Evolutionary conservation across 306 rosid species (phyloP).

Genomic region (Dalbergia oliveri): DNA sequence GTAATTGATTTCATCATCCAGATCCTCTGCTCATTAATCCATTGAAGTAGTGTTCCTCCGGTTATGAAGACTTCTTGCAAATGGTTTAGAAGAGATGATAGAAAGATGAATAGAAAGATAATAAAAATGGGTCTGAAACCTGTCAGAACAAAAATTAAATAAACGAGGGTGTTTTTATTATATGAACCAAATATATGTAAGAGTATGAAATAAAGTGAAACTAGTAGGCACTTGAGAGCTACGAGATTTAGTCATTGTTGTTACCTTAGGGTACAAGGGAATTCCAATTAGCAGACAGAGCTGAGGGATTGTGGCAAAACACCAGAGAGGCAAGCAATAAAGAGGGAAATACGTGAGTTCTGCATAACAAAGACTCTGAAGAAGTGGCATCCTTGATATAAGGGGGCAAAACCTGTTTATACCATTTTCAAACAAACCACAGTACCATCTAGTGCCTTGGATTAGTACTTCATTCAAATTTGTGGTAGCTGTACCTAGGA

Average conservation of each 20-base stretch:
- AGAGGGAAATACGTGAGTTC: slow-evolving; percentile 56
- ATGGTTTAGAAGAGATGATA: slow-evolving; percentile 54
- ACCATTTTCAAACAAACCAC: slow-evolving; percentile 67
- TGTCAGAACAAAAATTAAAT: slow-evolving; percentile 10
- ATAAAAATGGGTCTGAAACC: slow-evolving; percentile 60
- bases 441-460: slow-evolving; percentile 72
- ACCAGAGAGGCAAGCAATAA: slow-evolving; percentile 60
- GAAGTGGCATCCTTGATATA: slow-evolving; percentile 52
- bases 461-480: slow-evolving; percentile 65
- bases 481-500: slow-evolving; percentile 66
- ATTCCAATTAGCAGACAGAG: slow-evolving; percentile 65
- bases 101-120: slow-evolving; percentile 54
- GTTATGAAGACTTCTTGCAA: slow-evolving; percentile 59
- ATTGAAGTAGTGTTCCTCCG: slow-evolving; percentile 55
- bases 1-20: slow-evolving; percentile 78
- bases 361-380: slow-evolving; percentile 61
- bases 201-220: slow-evolving; percentile 34
- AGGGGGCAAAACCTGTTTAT: slow-evolving; percentile 70
- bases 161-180: not conserved
- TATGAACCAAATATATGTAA: slow-evolving; percentile 9
- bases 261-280: slow-evolving; percentile 77
- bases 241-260: too few relatives aligned
- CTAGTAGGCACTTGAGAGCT: not conserved
- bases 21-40: slow-evolving; percentile 70
- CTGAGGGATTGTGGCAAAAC: slow-evolving; percentile 72